Evolutionary conservation across 208 protist species (phyloP).

Genomic region (Phytomonas sp.): DNA sequence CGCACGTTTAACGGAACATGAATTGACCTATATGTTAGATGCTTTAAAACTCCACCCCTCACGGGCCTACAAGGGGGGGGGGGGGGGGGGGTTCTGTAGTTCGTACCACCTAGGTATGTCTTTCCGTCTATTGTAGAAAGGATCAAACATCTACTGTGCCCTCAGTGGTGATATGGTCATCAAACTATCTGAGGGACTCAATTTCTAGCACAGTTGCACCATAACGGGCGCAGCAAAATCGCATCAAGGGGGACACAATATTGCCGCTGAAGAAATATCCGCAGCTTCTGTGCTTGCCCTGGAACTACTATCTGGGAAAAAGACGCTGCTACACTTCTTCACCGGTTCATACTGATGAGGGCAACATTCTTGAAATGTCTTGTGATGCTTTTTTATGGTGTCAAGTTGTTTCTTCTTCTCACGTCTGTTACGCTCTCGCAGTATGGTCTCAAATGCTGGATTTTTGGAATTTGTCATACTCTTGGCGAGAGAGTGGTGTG

Average conservation of each 20-base stretch:
- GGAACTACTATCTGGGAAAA: background rate
- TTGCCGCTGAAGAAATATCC: background rate
- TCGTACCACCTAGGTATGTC: background rate
- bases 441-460: constrained; percentile 41
- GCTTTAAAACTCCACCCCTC: background rate
- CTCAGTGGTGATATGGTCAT: background rate
- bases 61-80: background rate
- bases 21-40: background rate
- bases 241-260: background rate
- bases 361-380: background rate
- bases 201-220: background rate
- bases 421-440: constrained; percentile 24
- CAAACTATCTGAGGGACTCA: background rate
- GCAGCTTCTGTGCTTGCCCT: background rate
- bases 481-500: constrained; percentile 59
- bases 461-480: constrained; percentile 61
- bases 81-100: background rate
- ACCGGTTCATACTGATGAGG: background rate
- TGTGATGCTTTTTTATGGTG: background rate
- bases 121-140: background rate
- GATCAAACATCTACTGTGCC: background rate
- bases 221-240: background rate
- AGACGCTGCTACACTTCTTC: background rate
- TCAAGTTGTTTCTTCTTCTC: constrained; percentile 13
- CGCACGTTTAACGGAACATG: background rate